Evolutionary conservation across 2,329 filamentous ascomycete genomes (phyloP), one percentile per base, ranked within the genome.

Genomic region (Talaromyces sp.): DNA sequence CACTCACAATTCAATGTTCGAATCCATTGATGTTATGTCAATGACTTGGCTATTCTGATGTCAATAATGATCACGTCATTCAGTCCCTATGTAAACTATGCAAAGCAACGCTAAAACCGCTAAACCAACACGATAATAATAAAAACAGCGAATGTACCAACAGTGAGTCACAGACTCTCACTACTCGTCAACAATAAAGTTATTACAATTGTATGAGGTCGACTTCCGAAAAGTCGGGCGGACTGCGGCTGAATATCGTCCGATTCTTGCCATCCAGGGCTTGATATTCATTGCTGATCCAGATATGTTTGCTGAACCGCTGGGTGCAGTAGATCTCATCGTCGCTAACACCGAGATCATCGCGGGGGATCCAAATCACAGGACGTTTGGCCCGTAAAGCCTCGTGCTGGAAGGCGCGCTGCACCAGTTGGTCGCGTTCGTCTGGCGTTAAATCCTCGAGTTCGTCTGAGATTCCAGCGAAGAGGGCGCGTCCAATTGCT

Each of bases 231-330:
- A 96, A 96, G 76, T 96, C 92, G 0, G 93, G 93, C 17, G 93
- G 93, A 63, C 92, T 90, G 65, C 86, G 86, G 65, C 89, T 89
- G 74, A 95, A 97, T 42, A 96, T 85, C 5, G 96, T 92, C 19
- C 89, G 86, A 32, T 86, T 86, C 74, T 92, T 92, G 60, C 87
- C 89, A 78, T 97, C 92, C 67, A 98, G 80, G 10, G 91, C 90
- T 22, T 93, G 92, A 62, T 92, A 92, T 73, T 96, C 90, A 74
- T 97, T 97, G 69, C 91, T 96, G 72, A 98, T 92, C 90, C 92
- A 96, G 58, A 98, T 89, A 66, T 82, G 81, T 62, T 90, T 85
- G 71, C 88, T 93, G 72, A 92, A 90, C 55, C 83, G 81, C 65
- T 88, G 84, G 7, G 92, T 96, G 39, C 90, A 83, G 70, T 83